A percentile compares a stretch with the other conserved stretches of the same genome.
phyloP scores from a whole-genome alignment of 352 stramenopile species.

The Globisporangium nunn region DNA sequence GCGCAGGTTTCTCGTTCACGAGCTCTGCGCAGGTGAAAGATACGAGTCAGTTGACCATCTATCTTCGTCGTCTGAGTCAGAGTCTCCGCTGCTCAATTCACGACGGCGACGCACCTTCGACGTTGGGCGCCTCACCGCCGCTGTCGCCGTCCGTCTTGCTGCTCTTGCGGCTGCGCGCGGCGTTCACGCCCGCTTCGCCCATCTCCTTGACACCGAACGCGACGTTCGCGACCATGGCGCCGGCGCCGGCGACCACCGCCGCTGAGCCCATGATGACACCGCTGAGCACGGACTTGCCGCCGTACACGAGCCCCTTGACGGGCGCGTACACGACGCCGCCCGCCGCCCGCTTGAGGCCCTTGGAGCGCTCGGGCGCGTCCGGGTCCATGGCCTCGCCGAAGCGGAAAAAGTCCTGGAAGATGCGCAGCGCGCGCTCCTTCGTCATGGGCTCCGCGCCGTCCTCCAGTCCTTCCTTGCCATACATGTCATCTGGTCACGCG shows the following conservation, averaged over 20 bases:
- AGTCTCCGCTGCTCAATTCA: too few relatives aligned
- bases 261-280: conserved; percentile 83
- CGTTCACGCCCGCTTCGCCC: conserved; percentile 76
- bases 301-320: conserved; percentile 75
- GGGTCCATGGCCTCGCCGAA: conserved; percentile 82
- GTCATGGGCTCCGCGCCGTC: conserved; percentile 80
- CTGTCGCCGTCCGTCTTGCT: conserved; percentile 43
- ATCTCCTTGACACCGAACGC: conserved; percentile 84
- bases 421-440: conserved; percentile 71
- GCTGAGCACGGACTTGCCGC: conserved; percentile 74
- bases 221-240: conserved; percentile 78
- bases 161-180: conserved; percentile 49
- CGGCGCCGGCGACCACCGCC: conserved; percentile 62
- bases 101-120: conserved; percentile 6
- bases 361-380: conserved; percentile 65
- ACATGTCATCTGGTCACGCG: conserved; percentile 75
- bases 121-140: conserved; percentile 12
- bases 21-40: conserved; percentile 8
- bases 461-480: conserved; percentile 89
- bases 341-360: conserved; percentile 70
- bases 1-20: conserved; percentile 58
- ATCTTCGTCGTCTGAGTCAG: too few relatives aligned
- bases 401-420: conserved; percentile 85
- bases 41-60: too few relatives aligned
- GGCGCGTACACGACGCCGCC: conserved; percentile 78